Percentiles rank a stretch among this genome's conserved stretches.
Conservation (phyloP, 2,329 filamentous ascomycete species). For the Fusarium aywerte region DNA sequence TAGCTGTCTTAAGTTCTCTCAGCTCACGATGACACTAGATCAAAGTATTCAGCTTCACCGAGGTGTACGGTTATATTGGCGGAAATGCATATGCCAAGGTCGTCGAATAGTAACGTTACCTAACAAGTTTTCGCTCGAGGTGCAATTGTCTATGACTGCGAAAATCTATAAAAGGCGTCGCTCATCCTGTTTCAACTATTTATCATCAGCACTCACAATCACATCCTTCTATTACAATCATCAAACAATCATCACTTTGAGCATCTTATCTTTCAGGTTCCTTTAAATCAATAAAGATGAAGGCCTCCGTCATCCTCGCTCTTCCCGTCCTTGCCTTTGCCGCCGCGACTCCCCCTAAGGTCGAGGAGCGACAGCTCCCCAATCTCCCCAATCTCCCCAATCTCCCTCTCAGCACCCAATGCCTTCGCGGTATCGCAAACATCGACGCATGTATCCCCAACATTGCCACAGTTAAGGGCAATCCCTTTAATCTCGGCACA, state of each 20-base stretch:
- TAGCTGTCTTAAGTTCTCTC: background rate
- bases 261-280: background rate
- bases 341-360: conserved; percentile 4
- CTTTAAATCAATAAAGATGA: conserved; percentile 6
- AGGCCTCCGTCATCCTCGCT: conserved; percentile 11
- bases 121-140: too few relatives aligned
- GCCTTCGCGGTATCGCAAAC: fast-evolving
- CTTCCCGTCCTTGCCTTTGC: conserved; percentile 19
- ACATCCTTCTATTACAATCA: background rate
- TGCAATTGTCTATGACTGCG: fast-evolving
- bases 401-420: fast-evolving
- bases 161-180: conserved; percentile 17
- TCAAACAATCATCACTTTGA: background rate
- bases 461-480: background rate
- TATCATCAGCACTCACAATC: conserved; percentile 10
- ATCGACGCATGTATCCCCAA: fast-evolving
- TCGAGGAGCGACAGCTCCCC: conserved; percentile 12
- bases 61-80: too few relatives aligned
- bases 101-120: too few relatives aligned
- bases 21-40: fast-evolving
- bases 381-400: background rate
- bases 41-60: too few relatives aligned
- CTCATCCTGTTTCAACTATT: fast-evolving
- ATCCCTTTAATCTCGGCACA: fast-evolving
- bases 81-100: fast-evolving